These are phyloP conservation scores for Silene noctiflora DNA, from an alignment of 179 eudicot species.

Conservation along the genomic window DNA sequence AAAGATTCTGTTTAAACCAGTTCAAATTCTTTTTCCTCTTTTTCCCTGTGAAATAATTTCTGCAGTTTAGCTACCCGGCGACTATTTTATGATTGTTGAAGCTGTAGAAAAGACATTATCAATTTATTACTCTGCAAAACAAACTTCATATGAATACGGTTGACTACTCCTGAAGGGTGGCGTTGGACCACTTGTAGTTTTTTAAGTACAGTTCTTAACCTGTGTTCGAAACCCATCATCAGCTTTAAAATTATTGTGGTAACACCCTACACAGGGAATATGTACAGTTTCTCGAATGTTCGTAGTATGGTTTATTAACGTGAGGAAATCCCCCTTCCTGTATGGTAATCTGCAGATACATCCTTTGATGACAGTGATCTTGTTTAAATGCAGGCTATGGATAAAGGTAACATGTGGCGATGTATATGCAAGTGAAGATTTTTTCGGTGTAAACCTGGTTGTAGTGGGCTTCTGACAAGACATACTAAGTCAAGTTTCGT, in stretches of 20 bases:
- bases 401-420: constrained; percentile 16
- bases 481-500: constrained; percentile 1
- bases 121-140: neutral
- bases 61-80: neutral
- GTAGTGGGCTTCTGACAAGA: constrained; percentile 12
- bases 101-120: neutral
- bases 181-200: neutral
- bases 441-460: constrained; percentile 13
- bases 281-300: neutral
- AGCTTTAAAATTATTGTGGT: neutral
- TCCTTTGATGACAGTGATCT: constrained; percentile 3
- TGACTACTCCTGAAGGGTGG: neutral
- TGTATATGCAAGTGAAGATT: constrained; percentile 12
- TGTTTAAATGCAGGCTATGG: constrained; percentile 31
- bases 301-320: neutral
- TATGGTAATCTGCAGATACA: neutral
- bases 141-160: neutral
- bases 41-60: constrained; percentile 1
- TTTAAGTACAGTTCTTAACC: neutral
- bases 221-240: neutral
- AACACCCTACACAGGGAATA: neutral
- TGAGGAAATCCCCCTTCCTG: neutral
- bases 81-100: neutral
- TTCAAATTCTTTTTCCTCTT: neutral
- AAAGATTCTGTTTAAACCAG: neutral